These are phyloP conservation scores for Xanthoconium separans DNA, from an alignment of 1,284 basidiomycete genomes.

Conservation along the genomic window DNA sequence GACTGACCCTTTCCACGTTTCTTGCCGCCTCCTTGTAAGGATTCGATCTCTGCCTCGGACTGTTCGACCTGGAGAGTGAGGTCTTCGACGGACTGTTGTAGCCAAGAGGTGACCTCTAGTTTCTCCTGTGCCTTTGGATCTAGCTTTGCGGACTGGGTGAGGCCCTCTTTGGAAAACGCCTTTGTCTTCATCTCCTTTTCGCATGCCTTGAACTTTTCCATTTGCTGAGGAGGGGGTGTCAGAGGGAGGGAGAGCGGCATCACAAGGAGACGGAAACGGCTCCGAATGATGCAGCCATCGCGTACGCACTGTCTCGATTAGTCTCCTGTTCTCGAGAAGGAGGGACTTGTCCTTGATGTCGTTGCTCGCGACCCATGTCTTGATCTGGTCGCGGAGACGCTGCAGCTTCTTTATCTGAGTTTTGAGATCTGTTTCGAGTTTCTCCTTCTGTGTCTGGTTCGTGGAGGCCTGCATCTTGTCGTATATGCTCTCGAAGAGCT, in stretches of 20 bases:
- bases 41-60: conserved; percentile 94
- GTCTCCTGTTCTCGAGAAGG: conserved; percentile 88
- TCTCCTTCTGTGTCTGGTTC: conserved; percentile 96
- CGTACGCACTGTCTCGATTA: conserved; percentile 93
- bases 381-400: conserved; percentile 97
- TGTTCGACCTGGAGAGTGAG: conserved; percentile 91
- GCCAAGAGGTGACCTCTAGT: conserved; percentile 85
- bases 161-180: conserved; percentile 98
- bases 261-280: neutral
- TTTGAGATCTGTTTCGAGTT: conserved; percentile 92
- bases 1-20: conserved; percentile 77
- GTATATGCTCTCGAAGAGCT: conserved; percentile 93
- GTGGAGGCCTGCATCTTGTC: conserved; percentile 95
- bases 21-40: conserved; percentile 78
- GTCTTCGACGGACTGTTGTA: conserved; percentile 88
- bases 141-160: conserved; percentile 91
- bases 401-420: conserved; percentile 99
- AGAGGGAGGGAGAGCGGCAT: conserved; percentile 1
- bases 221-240: conserved; percentile 69
- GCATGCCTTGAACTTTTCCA: conserved; percentile 99
- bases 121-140: conserved; percentile 98
- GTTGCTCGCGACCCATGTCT: conserved; percentile 97
- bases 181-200: conserved; percentile 99
- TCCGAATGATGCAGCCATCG: conserved; percentile 4
- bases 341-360: conserved; percentile 99